phyloP scores from a whole-genome alignment of 805 yeast species.

The Barnettozyma botsteinii region DNA sequence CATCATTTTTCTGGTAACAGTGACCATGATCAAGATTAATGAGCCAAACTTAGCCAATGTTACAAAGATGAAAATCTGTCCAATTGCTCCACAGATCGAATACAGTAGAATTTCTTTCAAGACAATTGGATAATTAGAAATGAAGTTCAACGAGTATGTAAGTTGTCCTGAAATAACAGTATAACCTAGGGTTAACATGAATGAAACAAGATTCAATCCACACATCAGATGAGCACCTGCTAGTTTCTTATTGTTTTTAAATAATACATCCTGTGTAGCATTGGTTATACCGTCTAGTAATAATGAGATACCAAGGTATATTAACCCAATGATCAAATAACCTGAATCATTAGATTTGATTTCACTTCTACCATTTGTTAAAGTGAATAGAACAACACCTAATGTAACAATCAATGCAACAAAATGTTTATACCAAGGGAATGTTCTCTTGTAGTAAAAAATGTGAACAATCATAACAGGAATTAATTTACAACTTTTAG shows the following conservation, averaged over 20 bases:
- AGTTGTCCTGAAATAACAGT: conserved; percentile 45
- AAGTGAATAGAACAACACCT: conserved; percentile 80
- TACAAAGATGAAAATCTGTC: conserved; percentile 88
- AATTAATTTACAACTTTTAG: conserved; percentile 88
- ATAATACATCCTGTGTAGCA: conserved; percentile 85
- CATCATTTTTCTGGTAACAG: conserved; percentile 94
- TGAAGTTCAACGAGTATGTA: conserved; percentile 42
- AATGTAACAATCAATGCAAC: conserved; percentile 75
- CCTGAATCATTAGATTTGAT: conserved; percentile 35
- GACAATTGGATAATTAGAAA: conserved; percentile 46
- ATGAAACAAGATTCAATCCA: conserved; percentile 45
- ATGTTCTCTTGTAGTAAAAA: conserved; percentile 58
- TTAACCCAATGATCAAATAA: conserved; percentile 47
- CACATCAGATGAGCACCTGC: conserved; percentile 90
- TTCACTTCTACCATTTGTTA: conserved; percentile 36
- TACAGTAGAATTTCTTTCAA: conserved; percentile 56
- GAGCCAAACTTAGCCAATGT: conserved; percentile 85
- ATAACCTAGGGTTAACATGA: conserved; percentile 45
- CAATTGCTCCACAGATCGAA: conserved; percentile 78
- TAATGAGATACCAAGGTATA: conserved; percentile 53
- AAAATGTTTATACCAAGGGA: conserved; percentile 68
- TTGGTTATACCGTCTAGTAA: conserved; percentile 88
- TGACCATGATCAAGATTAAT: conserved; percentile 79
- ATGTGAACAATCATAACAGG: conserved; percentile 91
- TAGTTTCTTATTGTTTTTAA: conserved; percentile 43